Percentiles rank a stretch among this genome's conserved stretches.
phyloP scores from a whole-genome alignment of 768 basidiomycete species.

The Mycena maculata region DNA sequence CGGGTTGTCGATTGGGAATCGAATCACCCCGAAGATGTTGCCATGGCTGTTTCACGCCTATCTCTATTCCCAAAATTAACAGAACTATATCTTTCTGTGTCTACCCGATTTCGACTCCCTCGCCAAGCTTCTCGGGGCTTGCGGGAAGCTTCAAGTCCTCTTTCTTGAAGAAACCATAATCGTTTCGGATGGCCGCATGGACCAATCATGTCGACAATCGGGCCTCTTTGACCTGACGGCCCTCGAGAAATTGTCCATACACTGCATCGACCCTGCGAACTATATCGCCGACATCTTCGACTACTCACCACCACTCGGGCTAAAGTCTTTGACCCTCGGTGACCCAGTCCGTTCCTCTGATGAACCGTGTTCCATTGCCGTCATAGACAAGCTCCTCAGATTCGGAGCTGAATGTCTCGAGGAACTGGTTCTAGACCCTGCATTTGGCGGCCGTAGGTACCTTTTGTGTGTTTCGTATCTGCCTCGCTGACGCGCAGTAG shows the following conservation, averaged over 20 bases:
- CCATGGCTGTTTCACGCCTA: not conserved
- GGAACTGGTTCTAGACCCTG: not conserved
- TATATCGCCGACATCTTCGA: not conserved
- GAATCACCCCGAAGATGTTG: not conserved
- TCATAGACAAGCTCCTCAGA: not conserved
- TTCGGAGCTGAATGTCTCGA: not conserved
- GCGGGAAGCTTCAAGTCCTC: not conserved
- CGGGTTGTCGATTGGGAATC: not conserved
- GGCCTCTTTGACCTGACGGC: not conserved
- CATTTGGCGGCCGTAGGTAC: not conserved
- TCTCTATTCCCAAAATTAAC: slow-evolving; percentile 8
- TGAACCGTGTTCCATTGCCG: not conserved
- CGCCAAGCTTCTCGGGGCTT: not conserved
- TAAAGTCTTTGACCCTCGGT: not conserved
- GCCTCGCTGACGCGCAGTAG: not conserved
- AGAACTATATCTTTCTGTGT: not conserved
- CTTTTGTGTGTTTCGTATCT: not conserved
- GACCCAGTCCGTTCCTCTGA: not conserved
- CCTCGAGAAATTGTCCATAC: not conserved
- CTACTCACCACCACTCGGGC: not conserved
- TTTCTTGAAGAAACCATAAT: not conserved
- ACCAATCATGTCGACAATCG: no score
- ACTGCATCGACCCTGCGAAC: not conserved
- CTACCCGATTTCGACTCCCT: not conserved
- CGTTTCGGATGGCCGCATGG: not conserved